phyloP scores from a whole-genome alignment of 371 early-diverging fungal genomes.

The Mycotypha africana region DNA sequence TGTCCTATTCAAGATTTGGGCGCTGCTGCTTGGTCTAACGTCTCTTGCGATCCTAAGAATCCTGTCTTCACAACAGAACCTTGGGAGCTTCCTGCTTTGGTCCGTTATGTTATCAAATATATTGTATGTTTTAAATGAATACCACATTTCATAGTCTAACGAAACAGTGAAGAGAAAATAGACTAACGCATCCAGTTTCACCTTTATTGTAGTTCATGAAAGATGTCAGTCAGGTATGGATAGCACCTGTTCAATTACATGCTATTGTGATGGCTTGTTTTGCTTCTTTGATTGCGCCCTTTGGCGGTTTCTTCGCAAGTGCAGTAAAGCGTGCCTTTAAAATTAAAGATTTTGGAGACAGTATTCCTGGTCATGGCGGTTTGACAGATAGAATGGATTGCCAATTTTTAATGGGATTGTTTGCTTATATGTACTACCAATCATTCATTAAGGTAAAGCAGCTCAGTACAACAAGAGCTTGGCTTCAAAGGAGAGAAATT shows the following conservation, averaged over 20 bases:
- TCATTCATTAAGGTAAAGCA: constrained; percentile 76
- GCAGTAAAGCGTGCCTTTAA: constrained; percentile 98
- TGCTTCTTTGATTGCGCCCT: constrained; percentile 97
- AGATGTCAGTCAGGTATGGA: constrained; percentile 34
- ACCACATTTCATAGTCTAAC: no score
- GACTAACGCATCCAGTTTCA: no score
- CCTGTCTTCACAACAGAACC: constrained; percentile 42
- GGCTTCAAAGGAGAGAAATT: no score
- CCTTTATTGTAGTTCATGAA: constrained; percentile 13
- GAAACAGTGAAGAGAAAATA: no score
- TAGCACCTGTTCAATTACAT: constrained; percentile 91
- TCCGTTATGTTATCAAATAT: constrained; percentile 18
- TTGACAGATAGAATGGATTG: constrained; percentile 98
- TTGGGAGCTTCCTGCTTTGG: constrained; percentile 28
- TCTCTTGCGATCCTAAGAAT: constrained; percentile 43
- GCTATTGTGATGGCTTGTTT: constrained; percentile 86
- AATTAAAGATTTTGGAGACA: constrained; percentile 97
- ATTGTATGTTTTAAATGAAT: constrained; percentile 25
- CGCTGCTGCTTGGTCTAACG: constrained; percentile 42
- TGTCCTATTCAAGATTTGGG: constrained; percentile 63
- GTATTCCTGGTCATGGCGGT: constrained; percentile 99
- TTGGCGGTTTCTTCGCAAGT: constrained; percentile 99
- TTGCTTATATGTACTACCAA: constrained; percentile 89
- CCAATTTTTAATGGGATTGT: constrained; percentile 97
- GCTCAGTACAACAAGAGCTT: no score